A percentile compares a stretch with the other conserved stretches of the same genome.
Evolutionary conservation across 192 early-diverging fungal species (phyloP).

Genomic region (Obelidium mucronatum): DNA sequence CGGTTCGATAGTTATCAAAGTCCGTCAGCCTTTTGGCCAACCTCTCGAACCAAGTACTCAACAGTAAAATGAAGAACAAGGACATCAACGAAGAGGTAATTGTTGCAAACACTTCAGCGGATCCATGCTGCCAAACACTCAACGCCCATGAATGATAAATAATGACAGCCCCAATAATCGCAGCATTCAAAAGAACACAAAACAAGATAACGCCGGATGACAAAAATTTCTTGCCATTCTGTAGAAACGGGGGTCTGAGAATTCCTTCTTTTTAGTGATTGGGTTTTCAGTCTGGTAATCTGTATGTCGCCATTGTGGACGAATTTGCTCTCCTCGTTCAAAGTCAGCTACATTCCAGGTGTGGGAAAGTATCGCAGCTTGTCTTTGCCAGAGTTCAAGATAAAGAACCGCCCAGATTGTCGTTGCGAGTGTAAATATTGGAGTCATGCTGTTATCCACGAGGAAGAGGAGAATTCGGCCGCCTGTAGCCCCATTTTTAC

Average conservation of each 20-base stretch:
- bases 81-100: conserved; percentile 35
- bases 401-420: conserved; percentile 66
- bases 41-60: conserved; percentile 45
- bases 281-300: neutral
- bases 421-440: conserved; percentile 65
- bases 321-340: conserved; percentile 56
- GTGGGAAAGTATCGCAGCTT: conserved; percentile 52
- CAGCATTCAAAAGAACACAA: conserved; percentile 26
- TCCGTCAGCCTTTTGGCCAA: conserved; percentile 29
- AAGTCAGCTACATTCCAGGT: conserved; percentile 66
- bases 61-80: conserved; percentile 55
- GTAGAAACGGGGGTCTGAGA: neutral
- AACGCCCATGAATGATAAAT: conserved; percentile 12
- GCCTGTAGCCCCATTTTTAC: neutral
- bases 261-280: neutral
- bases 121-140: neutral
- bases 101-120: conserved; percentile 21
- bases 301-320: conserved; percentile 62
- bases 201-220: conserved; percentile 48
- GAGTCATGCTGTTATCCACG: conserved; percentile 70
- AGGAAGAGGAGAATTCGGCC: conserved; percentile 36
- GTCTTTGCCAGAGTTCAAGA: conserved; percentile 70
- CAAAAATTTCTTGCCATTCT: conserved; percentile 5
- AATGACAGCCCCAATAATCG: neutral
- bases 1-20: conserved; percentile 39